Percentiles rank a stretch among this genome's conserved stretches.
Conservation (phyloP, 306 rosid genomes). For the Citrullus colocynthis region DNA sequence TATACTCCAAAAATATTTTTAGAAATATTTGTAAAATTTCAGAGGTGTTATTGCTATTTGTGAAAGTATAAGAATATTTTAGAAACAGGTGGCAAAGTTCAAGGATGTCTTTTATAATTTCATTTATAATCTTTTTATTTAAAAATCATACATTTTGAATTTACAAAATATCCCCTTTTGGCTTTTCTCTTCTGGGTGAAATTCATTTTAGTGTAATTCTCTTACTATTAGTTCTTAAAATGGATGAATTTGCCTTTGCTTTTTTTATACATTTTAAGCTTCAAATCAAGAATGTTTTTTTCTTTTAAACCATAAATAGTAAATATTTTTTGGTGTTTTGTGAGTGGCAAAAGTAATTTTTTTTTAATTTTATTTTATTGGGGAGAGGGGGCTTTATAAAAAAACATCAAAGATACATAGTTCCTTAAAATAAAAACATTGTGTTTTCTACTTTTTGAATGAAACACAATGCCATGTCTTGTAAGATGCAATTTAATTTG, state of each 20-base stretch:
- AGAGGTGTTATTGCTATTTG: too few species aligned
- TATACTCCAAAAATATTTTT: too few species aligned
- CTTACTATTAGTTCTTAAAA: background rate
- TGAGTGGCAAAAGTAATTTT: background rate
- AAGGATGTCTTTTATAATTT: too few species aligned
- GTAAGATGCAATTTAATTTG: background rate
- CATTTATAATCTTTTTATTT: too few species aligned
- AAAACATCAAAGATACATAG: background rate
- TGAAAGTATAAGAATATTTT: too few species aligned
- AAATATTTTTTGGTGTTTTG: background rate
- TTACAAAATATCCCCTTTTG: background rate
- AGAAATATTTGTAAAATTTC: too few species aligned
- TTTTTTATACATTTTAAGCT: background rate
- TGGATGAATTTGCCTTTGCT: background rate
- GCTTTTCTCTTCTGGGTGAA: background rate
- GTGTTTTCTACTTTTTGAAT: background rate
- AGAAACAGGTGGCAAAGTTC: too few species aligned
- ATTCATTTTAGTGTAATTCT: background rate
- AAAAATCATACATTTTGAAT: too few species aligned
- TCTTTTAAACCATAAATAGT: background rate
- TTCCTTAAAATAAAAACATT: background rate
- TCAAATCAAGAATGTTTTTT: background rate
- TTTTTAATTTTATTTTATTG: background rate
- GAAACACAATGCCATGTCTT: background rate
- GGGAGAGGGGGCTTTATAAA: background rate